These are phyloP conservation scores for Aspergillus sclerotialis DNA, from an alignment of 2,329 filamentous ascomycete species.

Conservation along the genomic window DNA sequence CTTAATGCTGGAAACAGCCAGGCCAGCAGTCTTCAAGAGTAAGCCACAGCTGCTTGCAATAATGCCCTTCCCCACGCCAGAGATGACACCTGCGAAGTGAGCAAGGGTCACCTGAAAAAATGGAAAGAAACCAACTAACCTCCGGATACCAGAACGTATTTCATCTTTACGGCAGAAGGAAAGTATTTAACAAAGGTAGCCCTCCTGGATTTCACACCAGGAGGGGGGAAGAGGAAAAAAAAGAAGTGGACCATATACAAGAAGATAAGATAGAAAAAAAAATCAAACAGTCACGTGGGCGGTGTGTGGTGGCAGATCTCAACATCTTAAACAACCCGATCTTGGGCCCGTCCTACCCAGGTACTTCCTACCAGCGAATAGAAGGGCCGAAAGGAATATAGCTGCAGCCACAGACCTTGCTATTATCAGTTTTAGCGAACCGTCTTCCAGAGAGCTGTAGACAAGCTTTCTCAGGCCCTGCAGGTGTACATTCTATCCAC, in stretches of 20 bases:
- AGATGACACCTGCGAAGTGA: constrained; percentile 44
- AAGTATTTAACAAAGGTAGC: constrained; percentile 8
- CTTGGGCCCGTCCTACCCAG: too few species aligned
- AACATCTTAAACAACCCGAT: too few species aligned
- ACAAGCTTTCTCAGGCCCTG: too few species aligned
- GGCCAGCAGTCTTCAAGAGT: constrained; percentile 22
- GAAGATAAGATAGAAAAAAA: constrained; percentile 5
- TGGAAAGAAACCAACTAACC: constrained; percentile 43
- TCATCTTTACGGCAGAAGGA: constrained; percentile 50
- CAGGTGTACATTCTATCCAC: too few species aligned
- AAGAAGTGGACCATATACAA: constrained; percentile 3
- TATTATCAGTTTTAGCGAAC: too few species aligned
- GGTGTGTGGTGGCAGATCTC: constrained; percentile 1
- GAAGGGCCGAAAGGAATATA: too few species aligned
- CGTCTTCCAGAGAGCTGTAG: too few species aligned
- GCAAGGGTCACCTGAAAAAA: constrained; percentile 6
- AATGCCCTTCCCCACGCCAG: constrained; percentile 54
- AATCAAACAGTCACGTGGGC: background rate
- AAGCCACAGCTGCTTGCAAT: constrained; percentile 49
- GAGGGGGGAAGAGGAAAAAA: constrained; percentile 13
- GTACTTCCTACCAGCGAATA: too few species aligned
- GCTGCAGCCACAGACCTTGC: too few species aligned
- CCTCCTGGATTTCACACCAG: constrained; percentile 11
- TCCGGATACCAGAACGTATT: constrained; percentile 75
- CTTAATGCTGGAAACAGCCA: constrained; percentile 25